Evolutionary conservation across 208 protist genomes (phyloP).

Genomic region (Herpetomonas samuelpessoai): DNA sequence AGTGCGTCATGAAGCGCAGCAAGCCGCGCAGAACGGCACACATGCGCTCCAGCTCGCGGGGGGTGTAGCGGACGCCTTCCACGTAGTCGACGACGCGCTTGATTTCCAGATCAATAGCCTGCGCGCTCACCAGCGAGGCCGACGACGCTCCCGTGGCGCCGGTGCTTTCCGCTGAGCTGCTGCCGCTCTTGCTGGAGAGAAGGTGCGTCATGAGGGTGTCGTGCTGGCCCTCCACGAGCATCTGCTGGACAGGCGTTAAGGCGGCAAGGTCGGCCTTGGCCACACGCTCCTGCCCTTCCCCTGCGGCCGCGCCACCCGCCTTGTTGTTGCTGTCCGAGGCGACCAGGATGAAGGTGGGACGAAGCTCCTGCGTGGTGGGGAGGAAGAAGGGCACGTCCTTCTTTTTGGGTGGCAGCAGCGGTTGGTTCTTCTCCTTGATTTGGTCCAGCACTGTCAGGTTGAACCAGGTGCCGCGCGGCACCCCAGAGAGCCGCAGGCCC

Average conservation of each 20-base stretch:
- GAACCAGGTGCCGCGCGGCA: conserved; percentile 74
- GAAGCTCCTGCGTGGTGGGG: conserved; percentile 74
- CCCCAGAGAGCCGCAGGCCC: conserved; percentile 61
- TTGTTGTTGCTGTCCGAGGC: conserved; percentile 27
- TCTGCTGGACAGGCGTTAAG: conserved; percentile 57
- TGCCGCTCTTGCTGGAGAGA: neutral
- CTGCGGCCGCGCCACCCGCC: neutral
- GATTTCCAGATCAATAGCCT: conserved; percentile 76
- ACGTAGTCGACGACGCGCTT: conserved; percentile 66
- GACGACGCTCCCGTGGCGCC: neutral
- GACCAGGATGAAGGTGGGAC: conserved; percentile 79
- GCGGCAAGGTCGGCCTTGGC: conserved; percentile 27
- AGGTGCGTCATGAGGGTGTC: conserved; percentile 63
- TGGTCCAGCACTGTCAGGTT: conserved; percentile 84
- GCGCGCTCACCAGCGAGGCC: conserved; percentile 33
- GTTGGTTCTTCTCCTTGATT: conserved; percentile 90
- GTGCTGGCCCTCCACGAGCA: conserved; percentile 54
- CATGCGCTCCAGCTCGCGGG: conserved; percentile 56
- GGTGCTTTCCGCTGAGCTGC: too few species aligned
- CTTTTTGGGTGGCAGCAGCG: conserved; percentile 88
- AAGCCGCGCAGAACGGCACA: conserved; percentile 39
- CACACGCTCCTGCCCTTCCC: conserved; percentile 7
- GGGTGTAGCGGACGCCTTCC: conserved; percentile 63
- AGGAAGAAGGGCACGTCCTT: conserved; percentile 91
- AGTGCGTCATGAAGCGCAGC: conserved; percentile 52